Evolutionary conservation across 495 filamentous ascomycete genomes (phyloP).

Genomic region (Coniosporium apollinis): DNA sequence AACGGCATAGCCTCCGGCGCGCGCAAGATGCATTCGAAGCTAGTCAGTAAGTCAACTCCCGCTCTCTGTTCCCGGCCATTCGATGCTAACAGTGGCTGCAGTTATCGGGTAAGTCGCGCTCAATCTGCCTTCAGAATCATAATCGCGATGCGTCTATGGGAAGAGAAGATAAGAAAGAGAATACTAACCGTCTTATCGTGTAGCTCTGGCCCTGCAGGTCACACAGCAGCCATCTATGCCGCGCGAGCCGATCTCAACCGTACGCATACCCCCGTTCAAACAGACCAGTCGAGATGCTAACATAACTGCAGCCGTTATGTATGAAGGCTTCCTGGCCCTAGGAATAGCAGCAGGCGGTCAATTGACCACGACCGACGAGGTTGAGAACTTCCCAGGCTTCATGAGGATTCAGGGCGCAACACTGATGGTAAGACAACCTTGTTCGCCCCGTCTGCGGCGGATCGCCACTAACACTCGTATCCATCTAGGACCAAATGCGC

Average conservation of each 20-base stretch:
- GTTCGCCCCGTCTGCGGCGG: too few relatives aligned
- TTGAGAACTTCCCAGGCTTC: constrained; percentile 97
- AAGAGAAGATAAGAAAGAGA: too few relatives aligned
- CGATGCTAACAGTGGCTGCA: constrained; percentile 9
- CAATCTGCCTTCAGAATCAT: too few relatives aligned
- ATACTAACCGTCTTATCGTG: too few relatives aligned
- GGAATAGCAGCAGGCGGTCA: constrained; percentile 93
- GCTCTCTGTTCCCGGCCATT: background rate
- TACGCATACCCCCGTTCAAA: constrained; percentile 12
- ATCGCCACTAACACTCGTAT: too few relatives aligned
- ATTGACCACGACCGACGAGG: constrained; percentile 91
- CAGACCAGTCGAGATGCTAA: constrained; percentile 3
- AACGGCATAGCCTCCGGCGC: constrained; percentile 8
- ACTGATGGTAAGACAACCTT: constrained; percentile 48
- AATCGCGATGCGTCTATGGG: too few relatives aligned
- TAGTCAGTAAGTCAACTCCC: constrained; percentile 19
- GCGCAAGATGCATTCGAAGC: constrained; percentile 25
- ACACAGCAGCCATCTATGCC: constrained; percentile 93
- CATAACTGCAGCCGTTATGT: constrained; percentile 51
- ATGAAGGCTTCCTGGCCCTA: constrained; percentile 95
- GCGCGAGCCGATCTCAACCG: constrained; percentile 79
- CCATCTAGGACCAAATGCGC: constrained; percentile 64
- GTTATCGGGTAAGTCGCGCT: too few relatives aligned
- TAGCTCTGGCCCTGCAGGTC: constrained; percentile 81
- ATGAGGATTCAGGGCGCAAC: constrained; percentile 66